A percentile compares a stretch with the other conserved stretches of the same genome.
Conservation (phyloP, 345 rosid species). For the Angophora floribunda region DNA sequence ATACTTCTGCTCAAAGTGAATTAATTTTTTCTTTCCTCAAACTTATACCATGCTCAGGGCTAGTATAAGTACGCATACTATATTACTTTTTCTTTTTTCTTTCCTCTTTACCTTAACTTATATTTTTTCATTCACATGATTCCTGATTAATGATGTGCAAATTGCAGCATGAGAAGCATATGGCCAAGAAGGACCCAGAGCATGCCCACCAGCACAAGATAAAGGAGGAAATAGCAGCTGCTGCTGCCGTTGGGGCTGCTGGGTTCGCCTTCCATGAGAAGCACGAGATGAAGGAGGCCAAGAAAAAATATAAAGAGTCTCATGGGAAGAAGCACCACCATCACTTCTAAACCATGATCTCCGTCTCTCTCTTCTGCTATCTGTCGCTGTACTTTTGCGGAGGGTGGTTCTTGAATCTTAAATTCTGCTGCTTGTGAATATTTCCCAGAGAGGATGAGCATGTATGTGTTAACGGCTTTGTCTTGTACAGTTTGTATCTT, state of each 20-base stretch:
- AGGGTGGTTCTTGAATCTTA: no score
- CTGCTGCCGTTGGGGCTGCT: conserved; percentile 21
- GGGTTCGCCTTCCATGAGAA: conserved; percentile 43
- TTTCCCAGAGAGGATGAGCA: no score
- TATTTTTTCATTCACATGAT: background rate
- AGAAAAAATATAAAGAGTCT: conserved; percentile 21
- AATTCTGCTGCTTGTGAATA: no score
- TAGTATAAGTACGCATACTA: no score
- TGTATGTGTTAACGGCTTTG: no score
- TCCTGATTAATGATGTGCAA: background rate
- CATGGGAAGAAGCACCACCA: conserved; percentile 29
- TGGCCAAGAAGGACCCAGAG: conserved; percentile 34
- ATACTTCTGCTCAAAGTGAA: no score
- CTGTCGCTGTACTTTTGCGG: no score
- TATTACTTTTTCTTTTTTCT: no score
- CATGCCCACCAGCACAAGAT: conserved; percentile 43
- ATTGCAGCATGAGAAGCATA: conserved; percentile 18
- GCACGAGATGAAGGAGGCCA: conserved; percentile 40
- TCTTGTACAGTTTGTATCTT: no score
- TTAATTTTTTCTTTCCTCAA: no score
- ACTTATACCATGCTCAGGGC: no score
- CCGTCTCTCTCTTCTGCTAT: no score
- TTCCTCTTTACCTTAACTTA: background rate
- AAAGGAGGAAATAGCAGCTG: conserved; percentile 37
- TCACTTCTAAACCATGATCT: background rate